Base-by-base conservation (phyloP, 495 filamentous ascomycete species). In the Neurospora discreta region DNA sequence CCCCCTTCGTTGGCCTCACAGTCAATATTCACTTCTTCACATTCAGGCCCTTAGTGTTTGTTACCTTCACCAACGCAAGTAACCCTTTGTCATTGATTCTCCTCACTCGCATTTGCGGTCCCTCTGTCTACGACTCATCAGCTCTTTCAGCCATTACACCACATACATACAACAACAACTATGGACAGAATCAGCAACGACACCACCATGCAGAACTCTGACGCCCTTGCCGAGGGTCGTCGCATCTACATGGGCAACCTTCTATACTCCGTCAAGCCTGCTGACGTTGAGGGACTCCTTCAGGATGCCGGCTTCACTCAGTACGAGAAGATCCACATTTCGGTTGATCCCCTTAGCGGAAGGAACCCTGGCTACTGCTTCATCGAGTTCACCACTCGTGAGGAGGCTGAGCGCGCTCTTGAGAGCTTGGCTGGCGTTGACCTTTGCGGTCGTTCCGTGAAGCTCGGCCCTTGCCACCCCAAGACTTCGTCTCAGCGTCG, bases 361-460 rank as follows among this genome's bases (percentile, higher is more conserved):
- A 80, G 89, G 16, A 92, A 92, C 77, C 89, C 89, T 4, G 90
- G 89, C 7, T 92, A 91, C 80, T 92, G 90, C 80, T 92, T 91
- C 70, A 86, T 91, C 69, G 89, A 92, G 74, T 84, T 91, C 69
- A 72, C 80, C 23, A 85, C 81, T 39, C 82, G 83, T 71, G 86
- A 87, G n/a, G 75, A 85, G 23, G 89, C 89, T 1, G 83, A 87
- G n/a, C 78, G 75, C 1, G 88, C 88, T 30, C 89, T 90, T 81
- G 73, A 72, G 23, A 78, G 84, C 38, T 78, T 90, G 33, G 83
- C 88, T 72, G 90, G 88, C 23, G 76, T 77, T 36, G 74, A 83
- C 5, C 75, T 90, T 58, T 82, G 86, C 38, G 85, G 86, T 44
- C 85, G 90, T 10, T 81, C 85, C 13, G 79, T 91, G 43, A 90